Conservation (phyloP, 2,329 filamentous ascomycete genomes). For the Aspergillus ochraceus region DNA sequence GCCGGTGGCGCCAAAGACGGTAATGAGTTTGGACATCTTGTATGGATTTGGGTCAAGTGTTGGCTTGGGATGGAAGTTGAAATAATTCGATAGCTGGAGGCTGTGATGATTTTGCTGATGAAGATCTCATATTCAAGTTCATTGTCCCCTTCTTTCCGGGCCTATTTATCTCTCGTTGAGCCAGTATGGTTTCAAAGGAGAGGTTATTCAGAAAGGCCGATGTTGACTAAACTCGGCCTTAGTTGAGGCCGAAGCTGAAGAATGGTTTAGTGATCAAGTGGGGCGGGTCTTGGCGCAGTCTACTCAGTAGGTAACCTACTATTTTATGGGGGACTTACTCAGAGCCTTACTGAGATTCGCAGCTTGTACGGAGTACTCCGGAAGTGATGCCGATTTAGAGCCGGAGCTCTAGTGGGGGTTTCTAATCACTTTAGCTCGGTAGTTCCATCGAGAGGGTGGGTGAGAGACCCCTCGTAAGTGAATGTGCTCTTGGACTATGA, state of each 20-base stretch:
- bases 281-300: too few relatives aligned
- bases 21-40: conserved; percentile 26
- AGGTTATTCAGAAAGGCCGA: neutral
- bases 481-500: too few relatives aligned
- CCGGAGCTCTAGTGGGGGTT: too few relatives aligned
- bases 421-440: too few relatives aligned
- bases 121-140: neutral
- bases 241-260: neutral
- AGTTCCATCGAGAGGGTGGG: too few relatives aligned
- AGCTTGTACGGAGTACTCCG: too few relatives aligned
- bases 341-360: too few relatives aligned
- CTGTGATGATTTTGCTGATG: neutral
- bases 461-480: too few relatives aligned
- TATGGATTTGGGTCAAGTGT: neutral
- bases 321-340: too few relatives aligned
- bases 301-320: too few relatives aligned
- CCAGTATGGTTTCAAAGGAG: neutral
- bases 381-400: too few relatives aligned
- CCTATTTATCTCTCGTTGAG: neutral
- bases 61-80: neutral
- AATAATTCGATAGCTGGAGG: neutral
- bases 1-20: conserved; percentile 55
- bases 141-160: neutral
- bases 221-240: neutral
- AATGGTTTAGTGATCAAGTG: neutral